These are phyloP conservation scores for Talinum fruticosum DNA, from an alignment of 148 eudicot genomes.

Conservation along the genomic window DNA sequence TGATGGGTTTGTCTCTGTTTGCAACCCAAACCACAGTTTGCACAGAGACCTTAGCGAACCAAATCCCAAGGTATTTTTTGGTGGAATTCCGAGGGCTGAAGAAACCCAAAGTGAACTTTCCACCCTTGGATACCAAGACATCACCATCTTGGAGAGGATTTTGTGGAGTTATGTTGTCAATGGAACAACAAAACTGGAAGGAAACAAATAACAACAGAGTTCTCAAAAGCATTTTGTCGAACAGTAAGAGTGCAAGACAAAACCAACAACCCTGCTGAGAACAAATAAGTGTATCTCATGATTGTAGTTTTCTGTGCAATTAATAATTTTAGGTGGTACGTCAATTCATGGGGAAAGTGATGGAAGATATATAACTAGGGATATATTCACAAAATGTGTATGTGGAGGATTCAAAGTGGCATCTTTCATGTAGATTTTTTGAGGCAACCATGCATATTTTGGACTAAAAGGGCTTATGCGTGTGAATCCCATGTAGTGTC, in stretches of 20 bases:
- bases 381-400: neutral
- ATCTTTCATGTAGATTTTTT: neutral
- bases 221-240: slow-evolving; percentile 17
- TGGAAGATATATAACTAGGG: neutral
- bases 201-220: slow-evolving; percentile 13
- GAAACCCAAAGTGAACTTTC: slow-evolving; percentile 39
- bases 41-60: slow-evolving; percentile 36
- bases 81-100: slow-evolving; percentile 32
- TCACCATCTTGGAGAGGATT: slow-evolving; percentile 27
- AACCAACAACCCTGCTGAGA: neutral
- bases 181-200: slow-evolving; percentile 12
- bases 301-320: neutral
- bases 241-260: neutral
- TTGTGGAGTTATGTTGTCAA: slow-evolving; percentile 19
- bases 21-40: slow-evolving; percentile 58
- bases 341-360: slow-evolving; percentile 11
- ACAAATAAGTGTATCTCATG: neutral
- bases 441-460: neutral
- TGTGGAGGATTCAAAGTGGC: neutral
- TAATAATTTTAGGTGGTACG: slow-evolving; percentile 18
- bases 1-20: slow-evolving; percentile 44
- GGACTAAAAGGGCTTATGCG: too few species aligned
- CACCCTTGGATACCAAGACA: slow-evolving; percentile 28
- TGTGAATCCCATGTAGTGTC: neutral
- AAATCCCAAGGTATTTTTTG: slow-evolving; percentile 32